phyloP scores from a whole-genome alignment of 2,329 filamentous ascomycete species.

The Aureobasidium sp. region DNA sequence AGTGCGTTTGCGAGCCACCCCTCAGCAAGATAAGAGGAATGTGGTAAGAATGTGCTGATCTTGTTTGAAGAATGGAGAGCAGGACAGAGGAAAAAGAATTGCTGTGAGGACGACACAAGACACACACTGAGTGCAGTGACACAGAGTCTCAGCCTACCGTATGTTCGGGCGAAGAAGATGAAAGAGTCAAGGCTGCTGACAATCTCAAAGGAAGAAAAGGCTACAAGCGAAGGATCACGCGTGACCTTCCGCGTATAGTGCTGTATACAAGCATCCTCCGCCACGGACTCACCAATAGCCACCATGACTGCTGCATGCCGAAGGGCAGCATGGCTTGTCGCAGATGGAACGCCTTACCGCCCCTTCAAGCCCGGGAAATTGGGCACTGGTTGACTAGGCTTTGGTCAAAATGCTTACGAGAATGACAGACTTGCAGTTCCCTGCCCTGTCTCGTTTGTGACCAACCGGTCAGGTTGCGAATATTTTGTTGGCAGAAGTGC shows the following conservation, averaged over 20 bases:
- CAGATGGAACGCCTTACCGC: slow-evolving; percentile 2
- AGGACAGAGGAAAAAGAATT: neutral
- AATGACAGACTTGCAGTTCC: neutral
- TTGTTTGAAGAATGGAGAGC: slow-evolving; percentile 1
- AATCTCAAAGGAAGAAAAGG: neutral
- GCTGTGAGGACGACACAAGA: neutral
- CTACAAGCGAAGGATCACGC: slow-evolving; percentile 11
- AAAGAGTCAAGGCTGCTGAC: slow-evolving; percentile 12
- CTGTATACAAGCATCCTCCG: neutral
- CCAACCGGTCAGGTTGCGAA: slow-evolving; percentile 1
- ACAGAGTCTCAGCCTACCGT: slow-evolving; percentile 11
- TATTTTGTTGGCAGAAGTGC: slow-evolving; percentile 1
- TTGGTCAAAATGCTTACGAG: neutral
- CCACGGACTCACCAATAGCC: slow-evolving; percentile 4
- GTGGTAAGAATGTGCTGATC: neutral
- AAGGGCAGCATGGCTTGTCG: neutral
- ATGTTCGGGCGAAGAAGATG: neutral
- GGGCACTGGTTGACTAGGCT: neutral
- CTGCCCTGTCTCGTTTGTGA: slow-evolving; percentile 5
- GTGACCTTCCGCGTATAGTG: slow-evolving; percentile 10
- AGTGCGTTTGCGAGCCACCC: neutral
- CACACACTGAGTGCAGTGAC: neutral
- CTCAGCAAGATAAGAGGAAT: slow-evolving; percentile 1
- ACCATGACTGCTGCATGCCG: neutral
- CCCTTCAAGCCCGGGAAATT: neutral